A percentile compares a stretch with the other conserved stretches of the same genome.
Conservation (phyloP, 148 eudicot genomes). For the Cornus florida region DNA sequence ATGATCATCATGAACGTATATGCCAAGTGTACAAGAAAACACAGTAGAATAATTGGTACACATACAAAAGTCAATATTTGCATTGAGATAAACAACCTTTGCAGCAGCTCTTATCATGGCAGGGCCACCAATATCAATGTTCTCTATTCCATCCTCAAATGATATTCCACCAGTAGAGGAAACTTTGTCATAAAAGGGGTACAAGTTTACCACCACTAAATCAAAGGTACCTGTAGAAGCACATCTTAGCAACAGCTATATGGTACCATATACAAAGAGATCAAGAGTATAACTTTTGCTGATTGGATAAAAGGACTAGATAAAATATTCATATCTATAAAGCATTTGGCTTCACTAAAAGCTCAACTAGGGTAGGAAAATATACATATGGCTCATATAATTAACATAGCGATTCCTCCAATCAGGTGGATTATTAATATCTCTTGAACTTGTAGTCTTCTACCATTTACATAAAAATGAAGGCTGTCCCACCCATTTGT, state of each 20-base stretch:
- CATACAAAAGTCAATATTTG: not conserved
- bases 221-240: slow-evolving; percentile 74
- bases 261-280: slow-evolving; percentile 1
- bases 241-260: slow-evolving; percentile 6
- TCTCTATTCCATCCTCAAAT: slow-evolving; percentile 96
- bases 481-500: not conserved
- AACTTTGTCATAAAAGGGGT: slow-evolving; percentile 96
- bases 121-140: slow-evolving; percentile 99
- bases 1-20: not conserved
- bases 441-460: not conserved
- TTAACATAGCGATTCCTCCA: not conserved
- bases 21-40: not conserved
- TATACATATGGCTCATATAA: not conserved
- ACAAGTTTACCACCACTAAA: slow-evolving; percentile 90
- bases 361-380: not conserved
- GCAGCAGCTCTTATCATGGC: slow-evolving; percentile 99
- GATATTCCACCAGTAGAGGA: slow-evolving; percentile 61
- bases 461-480: not conserved
- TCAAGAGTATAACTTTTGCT: not conserved
- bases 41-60: not conserved
- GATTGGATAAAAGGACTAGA: not conserved
- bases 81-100: slow-evolving; percentile 52
- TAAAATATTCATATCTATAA: not conserved
- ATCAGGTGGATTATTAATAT: not conserved
- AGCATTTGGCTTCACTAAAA: not conserved